These are phyloP conservation scores for Hebeloma cylindrosporum DNA, from an alignment of 768 basidiomycete genomes.

Conservation along the genomic window DNA sequence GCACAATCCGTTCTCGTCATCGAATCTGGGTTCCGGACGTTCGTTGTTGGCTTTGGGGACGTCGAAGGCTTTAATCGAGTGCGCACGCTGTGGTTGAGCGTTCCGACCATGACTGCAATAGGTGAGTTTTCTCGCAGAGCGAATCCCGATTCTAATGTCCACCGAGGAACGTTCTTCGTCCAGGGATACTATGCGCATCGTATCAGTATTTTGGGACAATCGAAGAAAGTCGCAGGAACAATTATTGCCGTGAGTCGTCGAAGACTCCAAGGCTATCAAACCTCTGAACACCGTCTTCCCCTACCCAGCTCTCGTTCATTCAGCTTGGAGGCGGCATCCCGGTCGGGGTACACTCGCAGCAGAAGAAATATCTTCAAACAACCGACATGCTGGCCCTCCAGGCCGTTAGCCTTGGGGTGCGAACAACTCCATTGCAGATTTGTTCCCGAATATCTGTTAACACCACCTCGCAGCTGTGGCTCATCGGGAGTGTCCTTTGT, in stretches of 20 bases:
- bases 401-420: too few relatives aligned
- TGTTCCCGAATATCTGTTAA: background rate
- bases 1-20: slow-evolving; percentile 19
- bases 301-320: background rate
- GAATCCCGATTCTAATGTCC: background rate
- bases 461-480: slow-evolving; percentile 13
- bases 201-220: slow-evolving; percentile 7
- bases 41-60: slow-evolving; percentile 22
- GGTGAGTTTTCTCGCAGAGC: slow-evolving; percentile 2
- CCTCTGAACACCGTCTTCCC: background rate
- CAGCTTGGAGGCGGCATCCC: slow-evolving; percentile 11
- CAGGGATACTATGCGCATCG: slow-evolving; percentile 17
- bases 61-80: slow-evolving; percentile 11
- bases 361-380: slow-evolving; percentile 12
- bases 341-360: slow-evolving; percentile 11
- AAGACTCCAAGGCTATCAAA: background rate
- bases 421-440: background rate
- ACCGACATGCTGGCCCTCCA: slow-evolving; percentile 5
- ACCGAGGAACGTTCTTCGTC: slow-evolving; percentile 14
- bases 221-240: slow-evolving; percentile 1
- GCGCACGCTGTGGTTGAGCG: slow-evolving; percentile 17
- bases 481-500: slow-evolving; percentile 14
- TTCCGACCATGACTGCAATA: slow-evolving; percentile 18
- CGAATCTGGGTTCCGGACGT: slow-evolving; percentile 18
- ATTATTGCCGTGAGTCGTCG: slow-evolving; percentile 12